These are phyloP conservation scores for Geoglossum cookeanum DNA, from an alignment of 2,329 filamentous ascomycete species.

Conservation along the genomic window DNA sequence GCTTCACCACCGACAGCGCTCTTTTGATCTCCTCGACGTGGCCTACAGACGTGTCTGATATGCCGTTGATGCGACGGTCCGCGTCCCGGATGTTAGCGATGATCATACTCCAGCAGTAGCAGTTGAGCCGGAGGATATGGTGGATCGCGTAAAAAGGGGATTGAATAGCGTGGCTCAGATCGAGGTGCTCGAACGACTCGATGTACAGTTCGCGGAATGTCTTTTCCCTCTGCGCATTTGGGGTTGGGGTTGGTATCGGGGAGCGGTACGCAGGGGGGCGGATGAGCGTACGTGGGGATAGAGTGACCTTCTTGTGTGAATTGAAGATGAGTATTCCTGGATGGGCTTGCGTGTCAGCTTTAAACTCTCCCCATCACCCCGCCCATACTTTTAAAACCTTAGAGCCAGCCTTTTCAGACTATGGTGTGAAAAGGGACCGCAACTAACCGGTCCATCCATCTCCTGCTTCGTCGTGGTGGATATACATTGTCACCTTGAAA, in stretches of 20 bases:
- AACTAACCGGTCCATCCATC: conserved; percentile 13
- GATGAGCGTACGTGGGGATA: conserved; percentile 10
- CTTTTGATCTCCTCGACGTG: conserved; percentile 15
- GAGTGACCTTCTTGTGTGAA: conserved; percentile 10
- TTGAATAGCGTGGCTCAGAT: conserved; percentile 6
- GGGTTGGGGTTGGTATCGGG: neutral
- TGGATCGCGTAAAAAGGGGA: conserved; percentile 14
- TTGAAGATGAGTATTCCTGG: conserved; percentile 11
- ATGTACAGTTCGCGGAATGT: conserved; percentile 14
- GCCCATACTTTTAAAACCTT: too few relatives aligned
- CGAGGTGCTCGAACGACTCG: conserved; percentile 10
- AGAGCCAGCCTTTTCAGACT: too few relatives aligned
- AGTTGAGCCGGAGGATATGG: conserved; percentile 13
- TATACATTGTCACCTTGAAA: conserved; percentile 13
- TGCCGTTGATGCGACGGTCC: conserved; percentile 13
- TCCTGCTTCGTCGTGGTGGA: conserved; percentile 10
- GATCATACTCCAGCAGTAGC: conserved; percentile 15
- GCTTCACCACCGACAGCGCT: conserved; percentile 11
- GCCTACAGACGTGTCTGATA: conserved; percentile 14
- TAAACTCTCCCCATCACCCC: too few relatives aligned
- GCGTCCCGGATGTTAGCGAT: conserved; percentile 14
- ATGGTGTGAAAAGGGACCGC: too few relatives aligned
- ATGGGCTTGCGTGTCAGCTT: neutral
- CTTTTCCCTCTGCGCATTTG: conserved; percentile 4
- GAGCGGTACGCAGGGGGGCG: conserved; percentile 10